A percentile compares a stretch with the other conserved stretches of the same genome.
Conservation (phyloP, 31 red algal genomes). For the Asparagopsis taxiformis region DNA sequence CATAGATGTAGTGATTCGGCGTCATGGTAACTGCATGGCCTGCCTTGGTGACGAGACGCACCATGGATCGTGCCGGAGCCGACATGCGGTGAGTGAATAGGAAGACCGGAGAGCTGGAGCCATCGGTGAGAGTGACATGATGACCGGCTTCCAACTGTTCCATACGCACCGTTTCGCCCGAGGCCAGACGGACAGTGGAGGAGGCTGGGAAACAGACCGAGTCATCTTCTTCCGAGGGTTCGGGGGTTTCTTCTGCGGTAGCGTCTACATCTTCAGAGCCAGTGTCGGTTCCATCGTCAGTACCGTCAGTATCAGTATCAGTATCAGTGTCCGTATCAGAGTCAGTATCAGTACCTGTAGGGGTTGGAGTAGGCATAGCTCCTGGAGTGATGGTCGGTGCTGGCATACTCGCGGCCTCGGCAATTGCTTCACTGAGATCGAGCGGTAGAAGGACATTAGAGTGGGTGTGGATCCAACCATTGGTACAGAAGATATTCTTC, state of each 20-base stretch:
- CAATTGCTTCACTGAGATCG: not conserved
- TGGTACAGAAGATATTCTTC: not conserved
- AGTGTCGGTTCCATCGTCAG: not conserved
- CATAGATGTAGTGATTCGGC: conserved; percentile 31
- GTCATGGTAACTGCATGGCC: conserved; percentile 15
- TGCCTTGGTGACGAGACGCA: not conserved
- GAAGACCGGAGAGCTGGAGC: conserved; percentile 13
- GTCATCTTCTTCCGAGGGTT: conserved; percentile 17
- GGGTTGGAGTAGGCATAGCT: too few species aligned
- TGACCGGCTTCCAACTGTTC: conserved; percentile 2
- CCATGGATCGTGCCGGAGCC: not conserved
- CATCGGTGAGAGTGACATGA: not conserved
- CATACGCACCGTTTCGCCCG: conserved; percentile 13
- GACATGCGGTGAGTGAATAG: conserved; percentile 21
- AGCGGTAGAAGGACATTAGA: conserved; percentile 7
- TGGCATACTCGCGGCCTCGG: not conserved
- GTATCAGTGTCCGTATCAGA: too few species aligned
- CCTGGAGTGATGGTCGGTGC: not conserved
- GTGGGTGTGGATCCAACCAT: conserved; percentile 5
- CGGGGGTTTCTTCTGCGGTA: not conserved
- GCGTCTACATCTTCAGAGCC: not conserved
- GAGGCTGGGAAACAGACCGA: conserved; percentile 24
- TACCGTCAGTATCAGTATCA: too few species aligned
- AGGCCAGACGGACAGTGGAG: conserved; percentile 4
- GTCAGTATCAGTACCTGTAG: too few species aligned